Conservation (phyloP, 192 early-diverging fungal genomes). For the Spizellomyces punctatus region DNA sequence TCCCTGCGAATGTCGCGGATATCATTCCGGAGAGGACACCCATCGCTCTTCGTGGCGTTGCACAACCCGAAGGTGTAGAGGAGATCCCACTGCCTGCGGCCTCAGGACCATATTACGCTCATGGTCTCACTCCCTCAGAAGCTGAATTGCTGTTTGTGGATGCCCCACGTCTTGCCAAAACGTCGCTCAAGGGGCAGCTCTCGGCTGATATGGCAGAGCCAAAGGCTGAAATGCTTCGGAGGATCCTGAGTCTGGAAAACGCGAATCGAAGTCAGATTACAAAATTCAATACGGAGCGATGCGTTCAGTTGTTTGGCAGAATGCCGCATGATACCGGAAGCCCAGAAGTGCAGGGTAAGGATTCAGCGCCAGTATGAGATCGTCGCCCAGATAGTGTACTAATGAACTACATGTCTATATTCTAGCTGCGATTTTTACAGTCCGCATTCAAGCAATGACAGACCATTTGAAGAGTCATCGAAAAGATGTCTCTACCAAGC, state of each 20-base stretch:
- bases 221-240: slow-evolving; percentile 51
- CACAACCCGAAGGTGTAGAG: slow-evolving; percentile 4
- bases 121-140: slow-evolving; percentile 45
- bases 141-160: slow-evolving; percentile 39
- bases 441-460: slow-evolving; percentile 84
- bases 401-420: not conserved
- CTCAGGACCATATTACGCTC: slow-evolving; percentile 41
- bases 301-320: slow-evolving; percentile 78
- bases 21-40: slow-evolving; percentile 3
- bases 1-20: slow-evolving; percentile 16
- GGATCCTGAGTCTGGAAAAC: slow-evolving; percentile 81
- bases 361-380: not conserved
- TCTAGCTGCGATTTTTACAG: slow-evolving; percentile 85
- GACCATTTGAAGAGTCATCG: slow-evolving; percentile 75
- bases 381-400: too few relatives aligned
- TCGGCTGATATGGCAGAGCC: slow-evolving; percentile 18
- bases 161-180: slow-evolving; percentile 21
- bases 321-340: slow-evolving; percentile 84
- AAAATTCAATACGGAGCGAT: slow-evolving; percentile 74
- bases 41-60: not conserved
- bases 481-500: slow-evolving; percentile 92
- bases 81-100: slow-evolving; percentile 4
- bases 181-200: not conserved
- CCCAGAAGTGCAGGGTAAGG: slow-evolving; percentile 87
- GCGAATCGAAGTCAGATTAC: slow-evolving; percentile 72